Evolutionary conservation across 2,329 filamentous ascomycete genomes (phyloP).

Genomic region (Lomentospora prolificans): DNA sequence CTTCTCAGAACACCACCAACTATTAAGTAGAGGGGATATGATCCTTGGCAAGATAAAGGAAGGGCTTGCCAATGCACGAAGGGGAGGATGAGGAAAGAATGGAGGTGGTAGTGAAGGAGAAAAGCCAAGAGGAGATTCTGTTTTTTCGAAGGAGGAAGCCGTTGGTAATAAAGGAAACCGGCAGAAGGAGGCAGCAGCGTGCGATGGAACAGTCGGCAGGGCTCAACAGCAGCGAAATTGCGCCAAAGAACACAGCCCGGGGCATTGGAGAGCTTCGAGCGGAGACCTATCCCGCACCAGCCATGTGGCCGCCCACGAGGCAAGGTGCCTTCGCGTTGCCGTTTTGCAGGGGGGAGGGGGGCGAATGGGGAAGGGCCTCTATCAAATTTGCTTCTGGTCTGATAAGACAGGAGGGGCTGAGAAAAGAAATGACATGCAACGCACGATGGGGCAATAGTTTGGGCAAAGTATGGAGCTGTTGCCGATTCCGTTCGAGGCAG

Average conservation of each 20-base stretch:
- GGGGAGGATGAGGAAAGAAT: background rate
- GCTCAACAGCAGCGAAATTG: background rate
- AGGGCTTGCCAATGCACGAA: background rate
- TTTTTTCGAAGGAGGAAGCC: background rate
- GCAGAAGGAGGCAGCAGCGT: no score
- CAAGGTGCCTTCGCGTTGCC: background rate
- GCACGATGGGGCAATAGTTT: background rate
- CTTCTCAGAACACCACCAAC: background rate
- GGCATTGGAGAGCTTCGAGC: background rate
- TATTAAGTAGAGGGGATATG: background rate
- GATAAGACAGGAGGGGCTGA: background rate
- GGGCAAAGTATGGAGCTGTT: background rate
- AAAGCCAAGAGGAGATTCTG: background rate
- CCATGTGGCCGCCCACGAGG: background rate
- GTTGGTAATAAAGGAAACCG: background rate
- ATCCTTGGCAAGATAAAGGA: slow-evolving; percentile 5
- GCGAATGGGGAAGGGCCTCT: background rate
- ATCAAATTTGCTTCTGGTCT: background rate
- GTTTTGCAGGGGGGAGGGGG: background rate
- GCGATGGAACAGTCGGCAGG: background rate
- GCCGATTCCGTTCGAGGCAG: background rate
- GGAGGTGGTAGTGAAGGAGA: background rate
- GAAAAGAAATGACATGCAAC: background rate
- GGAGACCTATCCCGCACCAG: background rate
- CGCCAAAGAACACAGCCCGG: no score